These are phyloP conservation scores for Oryza brachyantha DNA, from an alignment of 176 grass and related monocot species.

Conservation along the genomic window DNA sequence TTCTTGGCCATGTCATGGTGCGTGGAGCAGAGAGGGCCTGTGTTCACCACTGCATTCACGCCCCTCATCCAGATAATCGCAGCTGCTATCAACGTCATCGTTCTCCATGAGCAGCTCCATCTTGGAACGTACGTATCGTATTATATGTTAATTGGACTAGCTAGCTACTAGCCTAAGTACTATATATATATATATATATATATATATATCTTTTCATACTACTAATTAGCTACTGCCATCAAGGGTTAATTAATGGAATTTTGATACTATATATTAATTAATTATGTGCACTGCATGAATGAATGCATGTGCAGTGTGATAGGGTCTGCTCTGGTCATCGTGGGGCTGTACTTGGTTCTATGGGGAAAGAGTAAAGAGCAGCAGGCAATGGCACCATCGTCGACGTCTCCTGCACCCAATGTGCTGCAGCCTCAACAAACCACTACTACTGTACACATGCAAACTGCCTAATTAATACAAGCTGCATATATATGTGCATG, in stretches of 20 bases:
- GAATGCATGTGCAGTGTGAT: constrained; percentile 41
- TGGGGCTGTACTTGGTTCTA: constrained; percentile 63
- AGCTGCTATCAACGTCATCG: constrained; percentile 48
- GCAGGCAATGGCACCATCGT: too few relatives aligned
- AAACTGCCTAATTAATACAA: background rate
- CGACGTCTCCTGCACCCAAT: too few relatives aligned
- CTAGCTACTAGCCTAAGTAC: too few relatives aligned
- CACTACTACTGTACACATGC: background rate
- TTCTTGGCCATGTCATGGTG: constrained; percentile 82
- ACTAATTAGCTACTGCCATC: too few relatives aligned
- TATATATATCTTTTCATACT: too few relatives aligned
- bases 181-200: too few relatives aligned
- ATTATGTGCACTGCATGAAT: too few relatives aligned
- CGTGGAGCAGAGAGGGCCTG: constrained; percentile 65
- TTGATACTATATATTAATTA: too few relatives aligned
- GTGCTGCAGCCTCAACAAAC: too few relatives aligned
- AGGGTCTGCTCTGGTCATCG: constrained; percentile 51
- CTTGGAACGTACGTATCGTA: constrained; percentile 55
- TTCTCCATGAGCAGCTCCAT: constrained; percentile 69
- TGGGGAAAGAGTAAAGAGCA: constrained; percentile 81
- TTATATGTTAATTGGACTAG: background rate
- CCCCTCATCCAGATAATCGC: constrained; percentile 69
- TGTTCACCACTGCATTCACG: constrained; percentile 83
- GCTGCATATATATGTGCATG: too few relatives aligned
- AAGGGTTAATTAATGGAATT: too few relatives aligned